These are phyloP conservation scores for Suillus americanus DNA, from an alignment of 768 basidiomycete species.

Conservation along the genomic window DNA sequence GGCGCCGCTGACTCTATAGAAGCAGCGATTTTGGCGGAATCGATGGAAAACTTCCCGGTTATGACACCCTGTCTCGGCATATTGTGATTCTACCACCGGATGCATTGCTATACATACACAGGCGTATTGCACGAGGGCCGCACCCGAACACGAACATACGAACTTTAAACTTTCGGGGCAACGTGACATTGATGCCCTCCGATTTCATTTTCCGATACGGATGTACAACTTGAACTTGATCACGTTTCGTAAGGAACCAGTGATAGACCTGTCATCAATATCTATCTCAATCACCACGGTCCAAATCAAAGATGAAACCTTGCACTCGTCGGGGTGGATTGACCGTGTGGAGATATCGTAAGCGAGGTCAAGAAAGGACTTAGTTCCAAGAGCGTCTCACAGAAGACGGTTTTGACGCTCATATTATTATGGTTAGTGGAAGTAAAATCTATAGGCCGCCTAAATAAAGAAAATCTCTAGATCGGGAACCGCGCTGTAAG, in stretches of 20 bases:
- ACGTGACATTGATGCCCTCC: neutral
- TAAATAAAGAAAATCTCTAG: neutral
- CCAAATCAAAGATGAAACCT: neutral
- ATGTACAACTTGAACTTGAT: too few relatives aligned
- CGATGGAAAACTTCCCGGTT: neutral
- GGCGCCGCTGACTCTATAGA: neutral
- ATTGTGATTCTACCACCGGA: neutral
- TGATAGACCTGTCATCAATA: neutral
- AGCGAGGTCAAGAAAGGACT: neutral
- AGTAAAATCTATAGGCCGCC: neutral
- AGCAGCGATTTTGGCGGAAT: neutral
- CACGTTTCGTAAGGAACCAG: neutral
- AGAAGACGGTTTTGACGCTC: neutral
- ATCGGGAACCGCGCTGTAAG: neutral
- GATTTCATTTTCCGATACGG: neutral
- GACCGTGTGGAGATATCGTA: neutral
- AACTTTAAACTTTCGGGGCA: neutral
- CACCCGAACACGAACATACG: neutral
- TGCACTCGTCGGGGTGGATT: neutral
- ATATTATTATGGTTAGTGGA: neutral
- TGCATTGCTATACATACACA: neutral
- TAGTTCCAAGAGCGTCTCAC: too few relatives aligned
- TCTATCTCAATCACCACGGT: neutral
- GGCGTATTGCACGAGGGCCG: neutral
- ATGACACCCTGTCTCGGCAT: neutral